Base-by-base conservation (phyloP, 441 rosid species). In the Aleurites moluccanus region DNA sequence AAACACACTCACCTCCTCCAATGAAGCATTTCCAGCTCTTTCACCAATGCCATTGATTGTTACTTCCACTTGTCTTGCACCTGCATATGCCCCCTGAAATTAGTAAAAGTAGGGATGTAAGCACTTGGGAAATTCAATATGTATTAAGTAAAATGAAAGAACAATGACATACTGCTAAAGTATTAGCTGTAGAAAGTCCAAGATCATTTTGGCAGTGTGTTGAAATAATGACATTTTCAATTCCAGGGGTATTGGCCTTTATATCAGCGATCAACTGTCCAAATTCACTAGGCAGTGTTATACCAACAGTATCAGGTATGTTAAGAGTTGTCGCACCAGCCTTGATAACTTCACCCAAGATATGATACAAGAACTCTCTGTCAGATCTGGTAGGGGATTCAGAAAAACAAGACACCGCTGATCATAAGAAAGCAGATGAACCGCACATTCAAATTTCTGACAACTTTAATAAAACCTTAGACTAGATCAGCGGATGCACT, bases 121-220 rank as follows among this genome's bases (percentile, higher is more conserved):
- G 81, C 63, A 44, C 77, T 59, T 79, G 30, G 20, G 55, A n/a
- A 55, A 16, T 27, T 8, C 25, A 62, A 42, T 27, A 49, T 5
- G 67, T 60, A 76, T 42, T 10, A n/a, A 75, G 55, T 3, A 79
- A 44, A 35, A 3, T 49, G 23, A n/a, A 61, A 74, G 70, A 40
- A 23, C 52, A 70, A 59, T 4, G 47, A 55, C 89, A 78, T 87
- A 95, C 98, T 64, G 95, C 85, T 82, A 95, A 75, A 62, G 96
- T 86, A 78, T 95, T 95, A 83, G 99, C 98, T 30, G 99, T 91
- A 38, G 99, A 86, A 83, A 95, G 99, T 70, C 99, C 99, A 84
- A 95, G 98, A 88, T 95, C 99, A 70, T 93, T 93, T 80, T 95
- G 98, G 78, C 98, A 93, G 73, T 93, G 98, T 0, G 98, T 91